Evolutionary conservation across 2,329 filamentous ascomycete genomes (phyloP).

Genomic region (Fonsecaea multimorphosa): DNA sequence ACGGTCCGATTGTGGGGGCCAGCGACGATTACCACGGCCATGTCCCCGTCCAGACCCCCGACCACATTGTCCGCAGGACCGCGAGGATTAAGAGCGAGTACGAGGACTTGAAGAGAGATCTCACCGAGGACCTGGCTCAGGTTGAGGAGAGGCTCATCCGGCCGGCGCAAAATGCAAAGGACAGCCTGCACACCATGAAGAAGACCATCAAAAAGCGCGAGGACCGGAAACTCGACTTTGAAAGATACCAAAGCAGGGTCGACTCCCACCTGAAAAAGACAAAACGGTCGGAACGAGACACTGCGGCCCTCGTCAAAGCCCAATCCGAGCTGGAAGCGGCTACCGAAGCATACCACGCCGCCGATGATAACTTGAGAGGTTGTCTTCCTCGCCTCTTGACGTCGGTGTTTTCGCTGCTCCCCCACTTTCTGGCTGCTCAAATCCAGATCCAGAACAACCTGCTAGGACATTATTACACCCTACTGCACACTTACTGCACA

Average conservation of each 20-base stretch:
- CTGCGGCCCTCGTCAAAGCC: constrained; percentile 71
- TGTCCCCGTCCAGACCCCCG: constrained; percentile 66
- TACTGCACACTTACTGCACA: constrained; percentile 74
- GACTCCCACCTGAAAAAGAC: constrained; percentile 73
- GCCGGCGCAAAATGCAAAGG: constrained; percentile 72
- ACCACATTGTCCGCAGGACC: constrained; percentile 67
- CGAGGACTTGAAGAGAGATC: constrained; percentile 71
- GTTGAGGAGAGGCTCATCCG: constrained; percentile 74
- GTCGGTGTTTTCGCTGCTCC: constrained; percentile 75
- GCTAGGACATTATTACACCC: constrained; percentile 78
- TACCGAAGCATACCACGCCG: constrained; percentile 73
- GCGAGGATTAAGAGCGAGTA: constrained; percentile 70
- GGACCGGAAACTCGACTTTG: constrained; percentile 81
- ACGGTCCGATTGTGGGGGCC: constrained; percentile 75
- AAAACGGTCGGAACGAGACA: constrained; percentile 74
- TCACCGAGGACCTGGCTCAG: constrained; percentile 71
- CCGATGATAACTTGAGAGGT: constrained; percentile 74
- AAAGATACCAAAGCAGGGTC: constrained; percentile 74
- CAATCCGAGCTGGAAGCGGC: constrained; percentile 72
- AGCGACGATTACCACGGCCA: constrained; percentile 63
- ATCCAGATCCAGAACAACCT: constrained; percentile 79
- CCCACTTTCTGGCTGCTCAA: constrained; percentile 71
- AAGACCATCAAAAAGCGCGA: constrained; percentile 87
- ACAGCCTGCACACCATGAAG: constrained; percentile 72
- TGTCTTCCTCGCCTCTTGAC: constrained; percentile 74